Evolutionary conservation across 305 asterid genomes (phyloP).

Genomic region (Rubia peregrina): DNA sequence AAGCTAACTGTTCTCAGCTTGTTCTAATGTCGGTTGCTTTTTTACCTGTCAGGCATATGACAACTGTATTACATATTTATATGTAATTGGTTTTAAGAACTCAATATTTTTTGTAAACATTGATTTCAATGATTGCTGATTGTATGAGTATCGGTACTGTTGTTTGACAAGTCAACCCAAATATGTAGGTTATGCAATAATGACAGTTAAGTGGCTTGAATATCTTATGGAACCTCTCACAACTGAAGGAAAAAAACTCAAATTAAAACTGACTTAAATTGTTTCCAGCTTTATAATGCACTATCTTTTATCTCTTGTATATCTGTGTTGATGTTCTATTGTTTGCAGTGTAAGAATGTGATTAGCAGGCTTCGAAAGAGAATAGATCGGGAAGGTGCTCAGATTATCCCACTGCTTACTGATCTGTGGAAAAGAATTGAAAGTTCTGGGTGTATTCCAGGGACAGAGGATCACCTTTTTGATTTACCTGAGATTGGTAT

Average conservation of each 20-base stretch:
- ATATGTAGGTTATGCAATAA: background rate
- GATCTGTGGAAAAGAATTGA: conserved; percentile 88
- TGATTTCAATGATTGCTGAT: background rate
- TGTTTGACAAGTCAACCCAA: background rate
- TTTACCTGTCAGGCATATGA: background rate
- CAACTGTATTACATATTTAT: background rate
- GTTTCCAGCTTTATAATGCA: background rate
- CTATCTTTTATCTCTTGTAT: background rate
- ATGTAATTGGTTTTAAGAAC: background rate
- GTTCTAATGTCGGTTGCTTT: background rate
- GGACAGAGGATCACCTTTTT: conserved; percentile 52
- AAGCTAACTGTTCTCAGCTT: background rate
- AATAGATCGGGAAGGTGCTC: conserved; percentile 81
- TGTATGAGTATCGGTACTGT: background rate
- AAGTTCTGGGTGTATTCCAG: conserved; percentile 42
- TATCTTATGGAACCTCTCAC: too few relatives aligned
- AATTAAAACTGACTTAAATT: background rate
- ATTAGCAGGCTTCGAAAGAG: conserved; percentile 81
- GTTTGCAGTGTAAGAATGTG: conserved; percentile 84
- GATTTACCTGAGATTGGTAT: conserved; percentile 60
- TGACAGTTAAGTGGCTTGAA: background rate
- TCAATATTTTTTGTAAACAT: background rate
- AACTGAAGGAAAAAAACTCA: too few relatives aligned
- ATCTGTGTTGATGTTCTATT: conserved; percentile 19
- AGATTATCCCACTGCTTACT: conserved; percentile 76